Base-by-base conservation (phyloP, 2,329 filamentous ascomycete genomes). In the Colletotrichum simmondsii region DNA sequence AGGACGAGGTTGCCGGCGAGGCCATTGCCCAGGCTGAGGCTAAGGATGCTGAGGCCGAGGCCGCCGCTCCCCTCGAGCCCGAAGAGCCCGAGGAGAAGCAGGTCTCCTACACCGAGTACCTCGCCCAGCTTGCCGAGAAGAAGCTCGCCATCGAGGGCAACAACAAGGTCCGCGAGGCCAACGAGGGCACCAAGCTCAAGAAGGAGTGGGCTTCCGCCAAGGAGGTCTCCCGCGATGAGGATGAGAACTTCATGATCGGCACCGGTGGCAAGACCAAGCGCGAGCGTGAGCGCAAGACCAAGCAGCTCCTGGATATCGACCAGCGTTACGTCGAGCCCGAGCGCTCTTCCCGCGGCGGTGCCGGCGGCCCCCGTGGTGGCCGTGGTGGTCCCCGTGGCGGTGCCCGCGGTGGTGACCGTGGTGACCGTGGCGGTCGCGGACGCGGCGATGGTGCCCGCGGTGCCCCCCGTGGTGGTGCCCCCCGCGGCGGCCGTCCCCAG, bases 171-270 rank as follows among this genome's bases (percentile, higher is more conserved):
- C 96, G 97, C 87, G 92, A 95, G 88, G 87, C 96, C 85, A 98
- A 98, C 89, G 95, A 98, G 88, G 95, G 95, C 81, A 90, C 88
- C 88, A 94, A 95, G 88, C 82, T 87, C 80, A 92, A 95, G 89
- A 96, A 97, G 91, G 97, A 98, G 90, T 98, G 95, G 94, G 94
- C 93, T 80, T 88, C 90, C 80, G 95, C 95, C 83, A 97, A 95
- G 88, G 81, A 89, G 72, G 86, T 93, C 70, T 82, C 85, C 81
- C 92, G 93, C 84, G 87, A 91, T 24, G 89, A 91, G 24, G 87
- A 89, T 14, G 92, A 95, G 79, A 91, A 93, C 78, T 98, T 94
- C 90, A 93, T 98, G 81, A 86, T 93, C 80, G 92, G 89, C 78
- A 84, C 89, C 77, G 88, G 87, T 75, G 93, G 92, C 86, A 98